A percentile compares a stretch with the other conserved stretches of the same genome.
Conservation (phyloP, 345 rosid genomes). For the Psidium guajava region DNA sequence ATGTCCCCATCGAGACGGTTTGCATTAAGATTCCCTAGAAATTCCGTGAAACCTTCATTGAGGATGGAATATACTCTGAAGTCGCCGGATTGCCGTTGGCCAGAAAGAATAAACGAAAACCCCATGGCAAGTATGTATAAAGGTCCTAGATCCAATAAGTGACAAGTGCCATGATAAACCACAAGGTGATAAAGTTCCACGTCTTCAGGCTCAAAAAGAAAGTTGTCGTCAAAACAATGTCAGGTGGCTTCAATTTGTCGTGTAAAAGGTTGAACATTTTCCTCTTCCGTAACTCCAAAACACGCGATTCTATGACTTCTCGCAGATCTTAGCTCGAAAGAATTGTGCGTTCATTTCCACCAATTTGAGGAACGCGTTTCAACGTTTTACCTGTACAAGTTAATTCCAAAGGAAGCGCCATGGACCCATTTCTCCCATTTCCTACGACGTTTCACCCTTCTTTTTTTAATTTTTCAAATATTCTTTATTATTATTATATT, state of each 20-base stretch:
- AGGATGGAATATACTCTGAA: too few relatives aligned
- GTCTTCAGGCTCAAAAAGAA: conserved; percentile 58
- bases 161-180: conserved; percentile 79
- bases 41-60: too few relatives aligned
- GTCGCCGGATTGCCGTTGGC: too few relatives aligned
- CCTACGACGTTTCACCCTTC: too few relatives aligned
- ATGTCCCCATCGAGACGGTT: too few relatives aligned
- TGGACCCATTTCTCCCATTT: neutral
- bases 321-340: neutral
- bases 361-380: neutral
- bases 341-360: neutral
- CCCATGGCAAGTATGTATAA: too few relatives aligned
- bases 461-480: too few relatives aligned
- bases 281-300: conserved; percentile 16
- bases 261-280: too few relatives aligned
- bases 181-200: conserved; percentile 46
- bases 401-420: neutral
- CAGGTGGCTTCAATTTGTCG: conserved; percentile 11
- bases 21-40: too few relatives aligned
- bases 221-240: conserved; percentile 60
- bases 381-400: neutral
- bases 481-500: too few relatives aligned
- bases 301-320: neutral
- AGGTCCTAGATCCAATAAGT: conserved; percentile 82
- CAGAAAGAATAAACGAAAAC: too few relatives aligned